Evolutionary conservation across 208 protist genomes (phyloP).

Genomic region (Strigomonas culicis): DNA sequence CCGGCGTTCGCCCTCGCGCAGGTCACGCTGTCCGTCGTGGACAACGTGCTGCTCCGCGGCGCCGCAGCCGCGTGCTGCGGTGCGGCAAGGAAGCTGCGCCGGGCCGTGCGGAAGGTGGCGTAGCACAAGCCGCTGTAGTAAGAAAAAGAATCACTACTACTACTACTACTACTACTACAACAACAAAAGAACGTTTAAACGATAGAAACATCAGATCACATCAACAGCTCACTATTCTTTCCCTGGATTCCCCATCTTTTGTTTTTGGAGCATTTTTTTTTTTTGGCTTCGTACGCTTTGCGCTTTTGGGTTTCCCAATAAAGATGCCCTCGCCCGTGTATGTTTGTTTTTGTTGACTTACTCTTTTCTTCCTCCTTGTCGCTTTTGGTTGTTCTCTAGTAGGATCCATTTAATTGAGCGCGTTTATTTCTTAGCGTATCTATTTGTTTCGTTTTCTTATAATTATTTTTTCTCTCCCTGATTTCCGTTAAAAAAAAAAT

Average conservation of each 20-base stretch:
- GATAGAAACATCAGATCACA: no score
- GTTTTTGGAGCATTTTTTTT: constrained; percentile 7
- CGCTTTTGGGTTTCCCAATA: not conserved
- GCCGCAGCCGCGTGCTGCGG: constrained; percentile 1
- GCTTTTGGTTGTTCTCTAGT: constrained; percentile 11
- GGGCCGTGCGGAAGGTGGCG: constrained; percentile 13
- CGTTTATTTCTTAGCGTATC: constrained; percentile 6
- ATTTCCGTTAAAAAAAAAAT: constrained; percentile 25
- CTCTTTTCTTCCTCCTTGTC: not conserved
- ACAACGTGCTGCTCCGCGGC: constrained; percentile 22
- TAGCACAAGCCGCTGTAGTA: not conserved
- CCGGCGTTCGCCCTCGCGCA: constrained; percentile 28
- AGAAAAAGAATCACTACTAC: not conserved
- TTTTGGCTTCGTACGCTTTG: not conserved
- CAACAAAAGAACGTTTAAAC: no score
- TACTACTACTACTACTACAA: not conserved
- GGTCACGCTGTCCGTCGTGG: constrained; percentile 26
- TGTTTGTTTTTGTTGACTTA: constrained; percentile 1
- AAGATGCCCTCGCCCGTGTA: not conserved
- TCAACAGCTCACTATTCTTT: not conserved
- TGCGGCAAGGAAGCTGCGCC: not conserved
- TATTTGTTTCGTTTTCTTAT: constrained; percentile 5
- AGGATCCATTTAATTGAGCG: not conserved
- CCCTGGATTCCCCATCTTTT: constrained; percentile 2
- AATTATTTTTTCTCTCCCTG: not conserved